Conservation (phyloP, 768 basidiomycete genomes). For the Leucogyrophana mollusca region DNA sequence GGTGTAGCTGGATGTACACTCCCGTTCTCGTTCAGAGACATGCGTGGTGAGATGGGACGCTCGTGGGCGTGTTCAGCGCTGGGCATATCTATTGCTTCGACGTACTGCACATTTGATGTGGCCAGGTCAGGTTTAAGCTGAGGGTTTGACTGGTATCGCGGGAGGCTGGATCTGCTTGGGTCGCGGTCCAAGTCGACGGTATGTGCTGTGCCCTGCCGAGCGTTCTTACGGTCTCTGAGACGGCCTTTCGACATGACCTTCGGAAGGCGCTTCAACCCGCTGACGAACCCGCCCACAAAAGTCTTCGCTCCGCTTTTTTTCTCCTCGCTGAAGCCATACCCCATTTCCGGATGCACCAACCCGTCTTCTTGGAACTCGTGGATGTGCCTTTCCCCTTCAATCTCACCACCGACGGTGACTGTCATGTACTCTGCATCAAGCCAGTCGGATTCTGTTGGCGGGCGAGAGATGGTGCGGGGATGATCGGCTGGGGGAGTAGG, state of each 20-base stretch:
- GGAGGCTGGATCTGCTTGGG: conserved; percentile 19
- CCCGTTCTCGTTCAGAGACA: not conserved
- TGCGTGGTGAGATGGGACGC: not conserved
- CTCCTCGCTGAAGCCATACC: not conserved
- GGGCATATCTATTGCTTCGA: conserved; percentile 5
- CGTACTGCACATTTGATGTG: conserved; percentile 2
- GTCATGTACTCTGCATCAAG: conserved; percentile 31
- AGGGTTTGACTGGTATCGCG: conserved; percentile 15
- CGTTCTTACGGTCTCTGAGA: conserved; percentile 7
- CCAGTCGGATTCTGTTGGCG: conserved; percentile 9
- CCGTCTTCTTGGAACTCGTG: conserved; percentile 2
- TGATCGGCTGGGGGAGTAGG: conserved; percentile 7
- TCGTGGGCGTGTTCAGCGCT: conserved; percentile 22
- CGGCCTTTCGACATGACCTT: conserved; percentile 14
- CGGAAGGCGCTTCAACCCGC: conserved; percentile 30
- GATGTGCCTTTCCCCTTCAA: conserved; percentile 3
- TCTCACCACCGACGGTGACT: conserved; percentile 7
- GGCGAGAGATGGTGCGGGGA: conserved; percentile 1
- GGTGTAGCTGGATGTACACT: not conserved
- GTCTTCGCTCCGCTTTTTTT: conserved; percentile 9
- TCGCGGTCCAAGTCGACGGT: conserved; percentile 15
- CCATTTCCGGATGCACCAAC: not conserved
- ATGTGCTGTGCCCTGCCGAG: conserved; percentile 9
- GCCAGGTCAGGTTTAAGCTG: conserved; percentile 10
- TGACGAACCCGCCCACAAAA: conserved; percentile 30